Evolutionary conservation across 2,329 filamentous ascomycete species (phyloP), one percentile per base, ranked within the genome.

Genomic region (Beauveria rudraprayagi): DNA sequence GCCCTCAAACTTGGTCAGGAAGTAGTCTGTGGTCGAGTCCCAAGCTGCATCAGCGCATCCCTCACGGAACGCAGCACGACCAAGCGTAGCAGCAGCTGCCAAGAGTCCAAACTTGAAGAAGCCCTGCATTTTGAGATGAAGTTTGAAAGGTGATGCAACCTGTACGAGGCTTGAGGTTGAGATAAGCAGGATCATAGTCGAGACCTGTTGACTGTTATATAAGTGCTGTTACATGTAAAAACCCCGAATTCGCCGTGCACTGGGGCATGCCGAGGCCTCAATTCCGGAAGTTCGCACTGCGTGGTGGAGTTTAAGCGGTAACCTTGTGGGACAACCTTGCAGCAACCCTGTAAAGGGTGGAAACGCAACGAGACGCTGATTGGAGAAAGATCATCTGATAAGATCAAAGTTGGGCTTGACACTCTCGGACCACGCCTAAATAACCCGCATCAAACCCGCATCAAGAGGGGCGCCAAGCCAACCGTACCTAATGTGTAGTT

Each of bases 1-100:
- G 6, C 26, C 19, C 5, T 60, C 56, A 17, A 53, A 62, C 37
- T 62, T 62, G 30, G 24, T 26, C 17, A 62, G 19, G 17, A 48
- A 62, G 22, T 48, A 62, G 41, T 62, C 61, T 16, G 61, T 62
- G 37, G 50, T 14, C 19, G 61, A 54, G 40, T 62, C 24, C 61
- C 61, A 62, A 14, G 56, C n/a, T 17, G 61, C 61, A 26, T 62
- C 56, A 16, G 56, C 56, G 22, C 61, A 62, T 17, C 56, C 61
- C 3, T 53, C 56, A 7, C 43, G 41, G 48, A 60, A 62, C 16
- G 61, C 50, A 19, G 61, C 61, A 11, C 48, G 43, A 22, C 50
- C 16, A 8, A 60, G 26, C 19, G 61, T 37, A 34, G 61, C 61
- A 16, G 53, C 53, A 0, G 40, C 53, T 8, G 53, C 40, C 24